Base-by-base conservation (phyloP, 2,329 filamentous ascomycete species). In the Aspergillus calidoustus region DNA sequence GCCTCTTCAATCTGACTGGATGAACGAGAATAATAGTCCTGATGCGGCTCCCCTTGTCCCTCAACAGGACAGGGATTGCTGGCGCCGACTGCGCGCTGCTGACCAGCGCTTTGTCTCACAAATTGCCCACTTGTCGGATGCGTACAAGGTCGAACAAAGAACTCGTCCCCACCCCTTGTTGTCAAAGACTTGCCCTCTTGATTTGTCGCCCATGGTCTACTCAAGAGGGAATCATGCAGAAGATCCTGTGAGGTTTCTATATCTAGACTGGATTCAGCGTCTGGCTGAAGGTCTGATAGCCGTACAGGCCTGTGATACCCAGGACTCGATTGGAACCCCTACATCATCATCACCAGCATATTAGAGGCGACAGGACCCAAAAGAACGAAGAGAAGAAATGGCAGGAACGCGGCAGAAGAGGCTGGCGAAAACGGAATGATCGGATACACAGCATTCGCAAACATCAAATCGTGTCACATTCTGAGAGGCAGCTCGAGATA, bases 271-370 rank as follows among this genome's bases (percentile, higher is more conserved):
- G 52, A 61, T 58, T 60, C 68, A 56, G 54, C 44, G 50, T 58
- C 54, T 44, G 52, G 46, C 59, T 60, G 59, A 51, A 66, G 63
- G 50, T 66, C 66, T 51, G 65, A 59, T 54, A 66, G 63, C 60
- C 69, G 53, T 64, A 69, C 54, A 55, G 68, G 70, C 57, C 64
- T 68, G 62, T 72, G 71, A 61, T 68, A 65, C 56, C 68, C 68
- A 64, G 63, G 68, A 55, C 61, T 61, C 51, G 72, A 68, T 65
- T 73, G 68, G 57, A 66, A 69, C 64, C 63, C 74, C 74, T 76
- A 76, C 71, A 73, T 49, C 41, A 59, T 49, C 19, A 54, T 38
- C 58, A 71, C 70, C 69, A 70, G 67, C 66, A 69, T 65, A 74
- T 74, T 70, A 74, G 72, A 74, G 69, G 56, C 25, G 46, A 66